phyloP scores from a whole-genome alignment of 148 eudicot species.

The Cornus suecica region DNA sequence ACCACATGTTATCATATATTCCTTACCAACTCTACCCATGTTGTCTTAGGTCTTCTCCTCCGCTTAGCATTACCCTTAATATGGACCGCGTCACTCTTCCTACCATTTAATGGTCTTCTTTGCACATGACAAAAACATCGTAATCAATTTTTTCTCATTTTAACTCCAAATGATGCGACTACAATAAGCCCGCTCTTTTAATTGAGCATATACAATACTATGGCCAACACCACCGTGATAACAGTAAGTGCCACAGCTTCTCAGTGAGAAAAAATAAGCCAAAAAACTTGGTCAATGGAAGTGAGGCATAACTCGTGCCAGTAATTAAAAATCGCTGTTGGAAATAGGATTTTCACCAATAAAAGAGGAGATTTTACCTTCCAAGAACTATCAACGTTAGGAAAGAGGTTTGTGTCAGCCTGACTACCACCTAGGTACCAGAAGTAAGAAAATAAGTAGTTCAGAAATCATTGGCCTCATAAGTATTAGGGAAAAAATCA shows the following conservation, averaged over 20 bases:
- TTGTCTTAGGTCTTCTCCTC: no score
- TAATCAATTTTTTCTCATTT: background rate
- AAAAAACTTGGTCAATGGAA: background rate
- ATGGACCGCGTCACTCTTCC: no score
- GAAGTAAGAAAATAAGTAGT: background rate
- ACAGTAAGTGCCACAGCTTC: background rate
- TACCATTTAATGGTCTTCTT: no score
- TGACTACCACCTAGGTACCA: conserved; percentile 50
- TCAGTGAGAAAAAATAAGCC: background rate
- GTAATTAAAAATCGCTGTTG: background rate
- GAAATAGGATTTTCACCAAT: background rate
- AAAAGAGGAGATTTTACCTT: conserved; percentile 47
- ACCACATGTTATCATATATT: no score
- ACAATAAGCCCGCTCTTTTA: background rate
- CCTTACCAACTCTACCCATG: no score
- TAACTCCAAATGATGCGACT: background rate
- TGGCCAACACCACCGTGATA: background rate
- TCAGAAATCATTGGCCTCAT: no score
- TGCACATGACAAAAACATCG: background rate
- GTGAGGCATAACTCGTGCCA: background rate
- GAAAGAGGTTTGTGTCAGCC: conserved; percentile 73
- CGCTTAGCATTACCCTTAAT: no score
- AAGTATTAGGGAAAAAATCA: no score
- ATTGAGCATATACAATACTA: background rate
- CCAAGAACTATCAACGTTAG: conserved; percentile 93